Conservation (phyloP, 768 basidiomycete genomes). For the Suillus alpinus region DNA sequence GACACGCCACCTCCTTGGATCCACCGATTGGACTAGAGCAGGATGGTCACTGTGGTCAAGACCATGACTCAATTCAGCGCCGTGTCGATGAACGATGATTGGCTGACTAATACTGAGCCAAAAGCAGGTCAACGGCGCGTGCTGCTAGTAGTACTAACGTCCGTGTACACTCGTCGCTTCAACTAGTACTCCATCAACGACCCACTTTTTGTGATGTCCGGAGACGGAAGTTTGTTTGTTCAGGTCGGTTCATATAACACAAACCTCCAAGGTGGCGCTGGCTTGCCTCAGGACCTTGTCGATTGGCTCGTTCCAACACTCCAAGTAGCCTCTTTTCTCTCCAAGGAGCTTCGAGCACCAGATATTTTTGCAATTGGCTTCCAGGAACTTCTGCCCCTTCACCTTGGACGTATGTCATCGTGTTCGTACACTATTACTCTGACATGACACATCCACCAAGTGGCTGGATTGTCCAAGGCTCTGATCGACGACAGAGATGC, state of each 20-base stretch:
- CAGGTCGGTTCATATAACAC: slow-evolving; percentile 92
- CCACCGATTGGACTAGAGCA: too few species aligned
- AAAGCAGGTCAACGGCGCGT: background rate
- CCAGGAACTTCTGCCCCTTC: slow-evolving; percentile 89
- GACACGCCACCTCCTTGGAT: too few species aligned
- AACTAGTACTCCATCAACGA: slow-evolving; percentile 9
- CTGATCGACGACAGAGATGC: slow-evolving; percentile 67
- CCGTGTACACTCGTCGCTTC: background rate
- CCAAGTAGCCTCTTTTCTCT: slow-evolving; percentile 70
- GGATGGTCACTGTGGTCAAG: too few species aligned
- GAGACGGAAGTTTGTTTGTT: slow-evolving; percentile 47
- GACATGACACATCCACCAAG: slow-evolving; percentile 35
- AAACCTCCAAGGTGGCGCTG: slow-evolving; percentile 74
- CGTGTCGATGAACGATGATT: background rate
- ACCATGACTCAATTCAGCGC: too few species aligned
- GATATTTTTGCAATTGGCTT: slow-evolving; percentile 91
- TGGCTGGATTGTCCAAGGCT: slow-evolving; percentile 70
- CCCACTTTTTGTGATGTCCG: slow-evolving; percentile 3
- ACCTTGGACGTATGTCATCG: slow-evolving; percentile 72
- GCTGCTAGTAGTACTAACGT: background rate
- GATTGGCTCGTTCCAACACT: slow-evolving; percentile 89
- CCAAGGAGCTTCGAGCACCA: slow-evolving; percentile 61
- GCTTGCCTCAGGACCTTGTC: slow-evolving; percentile 81
- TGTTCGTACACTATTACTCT: slow-evolving; percentile 3
- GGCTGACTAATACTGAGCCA: slow-evolving; percentile 1